Evolutionary conservation across 352 stramenopile genomes (phyloP).

Genomic region (Pythium guiyangense): DNA sequence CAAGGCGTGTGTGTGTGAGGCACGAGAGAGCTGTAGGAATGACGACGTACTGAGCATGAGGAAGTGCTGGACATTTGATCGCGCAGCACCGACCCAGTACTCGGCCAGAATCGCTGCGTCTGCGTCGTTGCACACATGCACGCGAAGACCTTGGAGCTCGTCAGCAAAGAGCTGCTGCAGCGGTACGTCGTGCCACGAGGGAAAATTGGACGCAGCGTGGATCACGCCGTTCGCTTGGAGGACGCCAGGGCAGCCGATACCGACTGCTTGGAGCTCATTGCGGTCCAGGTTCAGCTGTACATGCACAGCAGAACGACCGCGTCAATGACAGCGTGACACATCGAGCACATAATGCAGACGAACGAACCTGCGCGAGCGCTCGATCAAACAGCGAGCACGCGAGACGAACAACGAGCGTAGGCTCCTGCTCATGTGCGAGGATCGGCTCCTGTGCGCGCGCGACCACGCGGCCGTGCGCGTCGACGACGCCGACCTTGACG

Average conservation of each 20-base stretch:
- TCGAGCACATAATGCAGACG: background rate
- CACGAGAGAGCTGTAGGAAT: background rate
- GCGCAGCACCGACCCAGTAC: constrained; percentile 72
- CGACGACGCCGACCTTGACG: constrained; percentile 72
- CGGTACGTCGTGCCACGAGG: constrained; percentile 55
- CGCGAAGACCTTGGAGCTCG: constrained; percentile 16
- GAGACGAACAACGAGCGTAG: constrained; percentile 51
- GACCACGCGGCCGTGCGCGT: constrained; percentile 36
- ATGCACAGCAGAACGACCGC: background rate
- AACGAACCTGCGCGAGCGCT: constrained; percentile 36
- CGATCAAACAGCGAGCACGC: constrained; percentile 33
- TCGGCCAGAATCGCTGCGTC: constrained; percentile 79
- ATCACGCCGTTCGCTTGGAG: constrained; percentile 46
- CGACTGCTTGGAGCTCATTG: constrained; percentile 38
- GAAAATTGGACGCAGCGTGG: constrained; percentile 65
- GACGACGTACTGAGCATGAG: constrained; percentile 76
- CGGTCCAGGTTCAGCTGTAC: constrained; percentile 12
- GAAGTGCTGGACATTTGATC: constrained; percentile 53
- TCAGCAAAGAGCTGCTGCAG: constrained; percentile 49
- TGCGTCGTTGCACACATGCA: constrained; percentile 69
- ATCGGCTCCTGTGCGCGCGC: constrained; percentile 41
- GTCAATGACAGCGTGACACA: too few species aligned
- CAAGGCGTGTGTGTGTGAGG: too few species aligned
- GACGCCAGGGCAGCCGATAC: constrained; percentile 63
- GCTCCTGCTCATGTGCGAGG: constrained; percentile 28